Base-by-base conservation (phyloP, 345 rosid genomes). In the Mangifera indica region DNA sequence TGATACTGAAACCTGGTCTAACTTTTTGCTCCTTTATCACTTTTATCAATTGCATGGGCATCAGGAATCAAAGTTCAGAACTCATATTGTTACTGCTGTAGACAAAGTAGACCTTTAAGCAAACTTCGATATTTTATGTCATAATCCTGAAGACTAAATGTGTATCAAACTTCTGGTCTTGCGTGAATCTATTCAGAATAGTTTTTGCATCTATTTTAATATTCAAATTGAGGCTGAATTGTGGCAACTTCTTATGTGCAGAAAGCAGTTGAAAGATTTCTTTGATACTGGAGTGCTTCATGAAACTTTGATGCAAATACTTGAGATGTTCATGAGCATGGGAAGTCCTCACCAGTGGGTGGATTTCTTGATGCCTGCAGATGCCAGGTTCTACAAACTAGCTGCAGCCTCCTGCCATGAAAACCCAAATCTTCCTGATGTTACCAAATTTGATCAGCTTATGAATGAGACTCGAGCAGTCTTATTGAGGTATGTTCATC, bases 301-400 rank as follows among this genome's bases (percentile, higher is more conserved):
- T 66, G 89, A 87, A 77, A 89, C 89, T 25, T 54, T 91, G 68
- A 74, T 83, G 76, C 91, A 83, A 82, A 88, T 93, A 77, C 81
- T 93, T 7, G 81, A 95, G 79, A 79, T 71, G 71, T 88, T 95
- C 84, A 88, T 89, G 93, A 87, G 91, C 84, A 77, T 37, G 44
- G 91, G 86, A 78, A 85, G 87, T 71, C 85, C 97, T 49, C 81
- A 80, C 77, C 90, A 82, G 77, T 95, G 99, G 98, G 83, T 86
- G 81, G 87, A 84, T 72, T 88, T 87, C 76, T 57, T 93, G 80
- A 93, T 92, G 93, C 90, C 90, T 26, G 86, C 70, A 70, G 90
- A 92, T 52, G 32, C 83, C 45, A 83, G 73, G 74, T 70, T 81
- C 52, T 34, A 45, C 71, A 74, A 74, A 54, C 69, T 62, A 70